A percentile compares a stretch with the other conserved stretches of the same genome.
Conservation (phyloP, 805 yeast species). For the Sungouiozyma intestinalis region DNA sequence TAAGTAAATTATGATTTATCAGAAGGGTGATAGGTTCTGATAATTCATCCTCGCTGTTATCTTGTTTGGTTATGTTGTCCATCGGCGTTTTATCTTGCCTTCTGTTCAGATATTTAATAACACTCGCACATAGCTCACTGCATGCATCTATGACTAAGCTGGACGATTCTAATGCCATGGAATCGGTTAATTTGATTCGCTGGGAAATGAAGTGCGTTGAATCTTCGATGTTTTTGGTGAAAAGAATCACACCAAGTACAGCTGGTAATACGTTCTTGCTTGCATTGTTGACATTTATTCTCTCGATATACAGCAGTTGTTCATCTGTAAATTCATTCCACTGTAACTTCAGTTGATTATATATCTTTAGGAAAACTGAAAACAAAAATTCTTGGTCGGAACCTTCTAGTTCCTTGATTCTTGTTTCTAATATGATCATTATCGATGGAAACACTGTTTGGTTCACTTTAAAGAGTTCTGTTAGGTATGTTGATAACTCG, state of each 20-base stretch:
- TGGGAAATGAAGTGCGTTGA: conserved; percentile 25
- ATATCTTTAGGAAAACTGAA: conserved; percentile 39
- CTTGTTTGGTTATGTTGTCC: not conserved
- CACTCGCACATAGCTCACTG: conserved; percentile 2
- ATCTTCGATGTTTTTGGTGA: conserved; percentile 29
- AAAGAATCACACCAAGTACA: conserved; percentile 39
- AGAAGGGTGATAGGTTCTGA: conserved; percentile 38
- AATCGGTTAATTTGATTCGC: conserved; percentile 1
- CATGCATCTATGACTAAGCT: conserved; percentile 2
- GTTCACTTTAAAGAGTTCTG: conserved; percentile 30
- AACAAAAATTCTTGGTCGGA: conserved; percentile 57
- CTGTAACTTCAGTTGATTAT: conserved; percentile 38
- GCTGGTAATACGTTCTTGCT: conserved; percentile 34
- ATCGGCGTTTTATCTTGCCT: not conserved
- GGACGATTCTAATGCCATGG: conserved; percentile 2
- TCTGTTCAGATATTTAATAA: conserved; percentile 3
- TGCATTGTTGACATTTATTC: conserved; percentile 23
- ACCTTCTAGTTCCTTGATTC: conserved; percentile 30
- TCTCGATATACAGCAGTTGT: conserved; percentile 40
- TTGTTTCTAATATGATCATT: conserved; percentile 33
- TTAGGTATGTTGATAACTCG: conserved; percentile 21
- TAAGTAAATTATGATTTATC: conserved; percentile 44
- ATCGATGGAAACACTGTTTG: conserved; percentile 35
- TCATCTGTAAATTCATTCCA: conserved; percentile 53
- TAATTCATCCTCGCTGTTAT: conserved; percentile 12